A percentile compares a stretch with the other conserved stretches of the same genome.
Evolutionary conservation across 768 basidiomycete genomes (phyloP).

Genomic region (Lactarius psammicola): DNA sequence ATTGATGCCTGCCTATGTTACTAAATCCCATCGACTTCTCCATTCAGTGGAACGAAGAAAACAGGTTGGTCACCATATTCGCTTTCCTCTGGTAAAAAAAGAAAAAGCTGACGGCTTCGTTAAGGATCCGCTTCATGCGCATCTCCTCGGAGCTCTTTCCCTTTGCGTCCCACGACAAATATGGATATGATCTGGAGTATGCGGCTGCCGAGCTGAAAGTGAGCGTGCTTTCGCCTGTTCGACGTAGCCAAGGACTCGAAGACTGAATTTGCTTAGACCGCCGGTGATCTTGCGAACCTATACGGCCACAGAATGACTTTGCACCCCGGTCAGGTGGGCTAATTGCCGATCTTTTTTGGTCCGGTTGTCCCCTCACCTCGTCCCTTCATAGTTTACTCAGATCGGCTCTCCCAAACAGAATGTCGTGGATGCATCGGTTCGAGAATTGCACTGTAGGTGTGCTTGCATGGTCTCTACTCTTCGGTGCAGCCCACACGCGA

Average conservation of each 20-base stretch:
- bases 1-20: slow-evolving; percentile 10
- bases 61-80: slow-evolving; percentile 46
- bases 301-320: slow-evolving; percentile 67
- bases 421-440: slow-evolving; percentile 72
- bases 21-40: not conserved
- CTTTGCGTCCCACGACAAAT: slow-evolving; percentile 75
- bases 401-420: slow-evolving; percentile 74
- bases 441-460: slow-evolving; percentile 63
- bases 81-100: not conserved
- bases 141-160: slow-evolving; percentile 93
- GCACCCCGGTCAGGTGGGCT: slow-evolving; percentile 72
- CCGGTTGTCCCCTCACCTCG: not conserved
- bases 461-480: not conserved
- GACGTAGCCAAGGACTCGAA: not conserved
- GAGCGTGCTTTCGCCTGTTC: not conserved
- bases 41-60: slow-evolving; percentile 80
- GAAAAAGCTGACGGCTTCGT: slow-evolving; percentile 6
- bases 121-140: slow-evolving; percentile 79
- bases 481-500: not conserved
- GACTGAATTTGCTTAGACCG: slow-evolving; percentile 31
- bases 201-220: slow-evolving; percentile 56
- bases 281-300: slow-evolving; percentile 48
- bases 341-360: not conserved
- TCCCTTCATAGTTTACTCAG: slow-evolving; percentile 53
- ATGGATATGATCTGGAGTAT: slow-evolving; percentile 82